Conservation (phyloP, 2,329 filamentous ascomycete species). For the Basipetospora chlamydospora region DNA sequence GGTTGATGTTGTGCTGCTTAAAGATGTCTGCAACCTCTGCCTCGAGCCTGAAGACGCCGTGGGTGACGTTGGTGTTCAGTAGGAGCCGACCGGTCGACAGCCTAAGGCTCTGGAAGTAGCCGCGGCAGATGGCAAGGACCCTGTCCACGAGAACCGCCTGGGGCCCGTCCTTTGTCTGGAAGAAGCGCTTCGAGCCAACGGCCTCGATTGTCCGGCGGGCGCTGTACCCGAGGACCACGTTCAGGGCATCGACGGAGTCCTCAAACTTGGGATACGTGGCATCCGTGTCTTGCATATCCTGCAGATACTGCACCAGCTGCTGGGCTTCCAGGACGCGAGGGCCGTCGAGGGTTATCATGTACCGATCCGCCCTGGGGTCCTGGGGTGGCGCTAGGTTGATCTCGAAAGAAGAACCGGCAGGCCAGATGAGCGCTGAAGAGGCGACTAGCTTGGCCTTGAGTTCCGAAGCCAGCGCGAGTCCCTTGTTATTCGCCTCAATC, state of each 20-base stretch:
- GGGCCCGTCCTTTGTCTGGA: slow-evolving; percentile 21
- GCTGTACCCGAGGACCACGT: slow-evolving; percentile 32
- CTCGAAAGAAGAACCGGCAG: too few species aligned
- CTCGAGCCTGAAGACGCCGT: slow-evolving; percentile 33
- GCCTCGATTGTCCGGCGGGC: slow-evolving; percentile 26
- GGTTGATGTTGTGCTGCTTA: neutral
- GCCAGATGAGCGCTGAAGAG: too few species aligned
- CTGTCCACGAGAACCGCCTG: slow-evolving; percentile 15
- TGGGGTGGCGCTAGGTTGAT: too few species aligned
- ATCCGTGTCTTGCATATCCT: slow-evolving; percentile 23
- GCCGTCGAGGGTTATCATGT: slow-evolving; percentile 1
- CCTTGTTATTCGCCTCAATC: slow-evolving; percentile 18
- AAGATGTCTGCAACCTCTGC: slow-evolving; percentile 23
- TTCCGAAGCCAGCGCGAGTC: slow-evolving; percentile 27
- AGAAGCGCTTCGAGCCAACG: slow-evolving; percentile 33
- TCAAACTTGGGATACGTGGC: slow-evolving; percentile 29
- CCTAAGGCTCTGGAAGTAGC: slow-evolving; percentile 41
- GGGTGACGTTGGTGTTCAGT: slow-evolving; percentile 39
- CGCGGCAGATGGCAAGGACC: slow-evolving; percentile 24
- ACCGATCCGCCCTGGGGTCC: too few species aligned
- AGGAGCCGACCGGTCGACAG: slow-evolving; percentile 38
- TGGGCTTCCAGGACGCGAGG: neutral
- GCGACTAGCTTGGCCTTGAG: slow-evolving; percentile 31
- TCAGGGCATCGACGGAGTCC: slow-evolving; percentile 34
- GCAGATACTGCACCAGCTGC: slow-evolving; percentile 27